phyloP scores from a whole-genome alignment of 352 stramenopile species.

The Globisporangium perplexum region DNA sequence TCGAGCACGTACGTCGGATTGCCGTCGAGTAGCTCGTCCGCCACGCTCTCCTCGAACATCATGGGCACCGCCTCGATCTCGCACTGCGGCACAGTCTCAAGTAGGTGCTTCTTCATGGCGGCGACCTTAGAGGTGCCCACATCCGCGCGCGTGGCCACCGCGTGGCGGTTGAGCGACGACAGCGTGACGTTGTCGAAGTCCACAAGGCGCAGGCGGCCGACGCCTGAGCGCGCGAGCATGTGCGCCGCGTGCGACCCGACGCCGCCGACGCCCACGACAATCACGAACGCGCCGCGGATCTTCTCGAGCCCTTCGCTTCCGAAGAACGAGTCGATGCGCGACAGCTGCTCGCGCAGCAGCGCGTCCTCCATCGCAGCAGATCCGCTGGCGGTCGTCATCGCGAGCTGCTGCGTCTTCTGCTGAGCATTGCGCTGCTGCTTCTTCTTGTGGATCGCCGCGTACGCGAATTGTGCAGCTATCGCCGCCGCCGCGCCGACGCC shows the following conservation, averaged over 20 bases:
- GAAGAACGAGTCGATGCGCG: conserved; percentile 94
- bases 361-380: conserved; percentile 42
- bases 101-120: conserved; percentile 81
- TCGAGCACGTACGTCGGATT: conserved; percentile 95
- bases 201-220: conserved; percentile 93
- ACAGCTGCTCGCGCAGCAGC: conserved; percentile 82
- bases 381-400: conserved; percentile 3
- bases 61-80: conserved; percentile 82
- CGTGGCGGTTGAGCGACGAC: conserved; percentile 98
- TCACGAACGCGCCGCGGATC: conserved; percentile 87
- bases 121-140: conserved; percentile 94
- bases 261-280: conserved; percentile 96
- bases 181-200: conserved; percentile 99
- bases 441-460: conserved; percentile 27
- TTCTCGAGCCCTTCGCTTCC: conserved; percentile 88
- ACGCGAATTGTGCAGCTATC: conserved; percentile 37
- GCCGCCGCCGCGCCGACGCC: conserved; percentile 41
- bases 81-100: conserved; percentile 70
- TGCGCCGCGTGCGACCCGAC: conserved; percentile 96
- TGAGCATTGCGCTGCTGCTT: neutral
- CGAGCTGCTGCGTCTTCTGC: neutral
- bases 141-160: conserved; percentile 93
- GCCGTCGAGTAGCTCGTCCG: conserved; percentile 77
- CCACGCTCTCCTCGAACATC: conserved; percentile 88
- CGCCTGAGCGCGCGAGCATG: conserved; percentile 96